Percentiles rank a stretch among this genome's conserved stretches.
These are phyloP conservation scores for Pleurotus pulmonarius DNA, from an alignment of 768 basidiomycete species.

Conservation along the genomic window DNA sequence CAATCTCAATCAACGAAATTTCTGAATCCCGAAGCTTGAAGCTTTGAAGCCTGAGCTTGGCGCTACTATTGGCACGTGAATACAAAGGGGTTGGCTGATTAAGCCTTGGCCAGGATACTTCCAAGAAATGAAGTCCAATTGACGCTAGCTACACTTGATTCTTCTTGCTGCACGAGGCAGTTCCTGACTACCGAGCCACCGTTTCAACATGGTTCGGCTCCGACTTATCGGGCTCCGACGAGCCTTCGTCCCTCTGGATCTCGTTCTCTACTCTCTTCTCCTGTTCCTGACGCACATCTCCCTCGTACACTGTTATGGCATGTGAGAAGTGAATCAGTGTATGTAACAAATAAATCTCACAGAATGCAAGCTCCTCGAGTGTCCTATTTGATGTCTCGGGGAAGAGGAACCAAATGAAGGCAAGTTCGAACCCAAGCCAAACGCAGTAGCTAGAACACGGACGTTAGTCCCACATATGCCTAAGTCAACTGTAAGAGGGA, in stretches of 20 bases:
- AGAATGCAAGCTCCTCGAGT: constrained; percentile 58
- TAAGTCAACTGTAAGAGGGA: neutral
- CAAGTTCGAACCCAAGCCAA: constrained; percentile 48
- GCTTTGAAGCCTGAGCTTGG: no score
- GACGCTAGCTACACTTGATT: neutral
- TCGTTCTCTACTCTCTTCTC: constrained; percentile 37
- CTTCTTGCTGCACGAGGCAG: no score
- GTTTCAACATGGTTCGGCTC: constrained; percentile 8
- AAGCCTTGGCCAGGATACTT: neutral
- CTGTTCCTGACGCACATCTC: constrained; percentile 36
- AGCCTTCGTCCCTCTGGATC: constrained; percentile 22
- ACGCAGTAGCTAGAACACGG: constrained; percentile 37
- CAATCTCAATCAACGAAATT: no score
- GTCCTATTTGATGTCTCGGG: constrained; percentile 53
- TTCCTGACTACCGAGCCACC: neutral
- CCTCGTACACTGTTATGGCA: constrained; percentile 35
- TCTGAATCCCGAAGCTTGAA: no score
- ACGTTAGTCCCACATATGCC: neutral
- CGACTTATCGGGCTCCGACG: constrained; percentile 1
- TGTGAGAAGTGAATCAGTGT: no score
- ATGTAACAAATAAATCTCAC: constrained; percentile 24
- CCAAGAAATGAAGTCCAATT: neutral
- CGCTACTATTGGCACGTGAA: no score
- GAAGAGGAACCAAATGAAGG: constrained; percentile 60
- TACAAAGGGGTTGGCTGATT: no score